Conservation (phyloP, 2,329 filamentous ascomycete genomes). For the Cercospora zeae-maydis region DNA sequence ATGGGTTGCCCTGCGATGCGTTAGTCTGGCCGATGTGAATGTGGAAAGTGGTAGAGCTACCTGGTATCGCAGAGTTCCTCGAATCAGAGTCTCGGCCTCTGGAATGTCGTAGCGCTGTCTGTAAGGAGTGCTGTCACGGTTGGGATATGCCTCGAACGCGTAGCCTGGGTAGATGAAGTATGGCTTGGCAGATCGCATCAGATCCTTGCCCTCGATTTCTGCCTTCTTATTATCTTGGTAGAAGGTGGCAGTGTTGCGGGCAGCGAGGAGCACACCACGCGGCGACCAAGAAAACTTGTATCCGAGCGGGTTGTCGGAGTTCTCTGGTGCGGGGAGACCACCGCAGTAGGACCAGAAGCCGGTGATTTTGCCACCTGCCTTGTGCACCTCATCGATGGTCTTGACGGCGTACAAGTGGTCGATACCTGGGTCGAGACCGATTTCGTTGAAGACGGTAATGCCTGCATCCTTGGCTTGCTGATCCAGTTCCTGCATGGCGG, state of each 20-base stretch:
- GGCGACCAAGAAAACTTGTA: constrained; percentile 82
- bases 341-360: constrained; percentile 83
- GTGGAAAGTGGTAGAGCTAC: background rate
- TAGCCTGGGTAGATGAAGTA: constrained; percentile 89
- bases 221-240: constrained; percentile 75
- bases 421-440: constrained; percentile 70
- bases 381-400: constrained; percentile 84
- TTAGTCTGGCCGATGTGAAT: background rate
- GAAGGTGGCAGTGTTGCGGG: constrained; percentile 80
- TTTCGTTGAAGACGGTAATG: constrained; percentile 98
- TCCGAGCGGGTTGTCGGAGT: constrained; percentile 82
- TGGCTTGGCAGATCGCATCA: constrained; percentile 85
- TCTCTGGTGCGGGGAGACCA: constrained; percentile 64
- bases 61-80: constrained; percentile 75
- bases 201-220: constrained; percentile 38
- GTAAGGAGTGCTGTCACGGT: constrained; percentile 86
- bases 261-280: constrained; percentile 80
- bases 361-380: constrained; percentile 77
- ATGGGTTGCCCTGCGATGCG: constrained; percentile 67
- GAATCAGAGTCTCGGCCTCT: constrained; percentile 81
- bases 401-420: constrained; percentile 80
- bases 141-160: constrained; percentile 87
- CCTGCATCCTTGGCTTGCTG: constrained; percentile 79
- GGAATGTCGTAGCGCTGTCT: constrained; percentile 87
- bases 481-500: constrained; percentile 87